Base-by-base conservation (phyloP, 495 filamentous ascomycete species). In the Bacidia gigantensis region DNA sequence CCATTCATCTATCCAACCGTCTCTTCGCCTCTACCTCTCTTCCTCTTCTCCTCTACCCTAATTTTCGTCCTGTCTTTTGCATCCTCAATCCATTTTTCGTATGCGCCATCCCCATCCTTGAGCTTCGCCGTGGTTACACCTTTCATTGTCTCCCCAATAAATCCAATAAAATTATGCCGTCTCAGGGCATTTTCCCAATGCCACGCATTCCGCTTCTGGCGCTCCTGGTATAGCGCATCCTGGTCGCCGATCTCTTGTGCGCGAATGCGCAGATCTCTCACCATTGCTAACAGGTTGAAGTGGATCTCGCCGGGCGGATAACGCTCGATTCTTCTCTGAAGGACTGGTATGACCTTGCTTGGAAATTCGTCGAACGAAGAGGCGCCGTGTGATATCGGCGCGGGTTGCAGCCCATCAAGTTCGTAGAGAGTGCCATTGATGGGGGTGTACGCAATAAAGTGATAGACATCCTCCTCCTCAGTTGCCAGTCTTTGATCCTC, bases 221-320 rank as follows among this genome's bases (percentile, higher is more conserved):
- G 81, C 77, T 97, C 89, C 51, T 81, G 71, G 59, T 79, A 74
- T 59, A 97, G 65, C 63, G 76, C 67, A 66, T 95, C 90, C 48
- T 59, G 55, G 67, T 99, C 92, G 17, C 90, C 92, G 50, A 89
- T 74, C 71, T 92, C 87, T 41, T 76, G 65, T 50, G 93, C 93
- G 53, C 73, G 64, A 12, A 83, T 65, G 50, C 92, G 71, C 60
- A 85, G 72, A 68, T 99, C 92, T 55, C 79, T 72, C 51, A 87
- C 80, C 78, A 95, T 88, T 32, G 93, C 92, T 67, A 99, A 77
- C 46, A 99, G 71, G 69, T 97, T 97, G 69, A 97, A 99, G 45
- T 88, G 73, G 59, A 96, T 96, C 72, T 97, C 92, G 18, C 77
- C 76, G 18, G 78, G 71, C 14, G 87, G 88, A 64, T 99, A 96